Conservation (phyloP, 768 basidiomycete genomes). For the Fomitopsis serialis region DNA sequence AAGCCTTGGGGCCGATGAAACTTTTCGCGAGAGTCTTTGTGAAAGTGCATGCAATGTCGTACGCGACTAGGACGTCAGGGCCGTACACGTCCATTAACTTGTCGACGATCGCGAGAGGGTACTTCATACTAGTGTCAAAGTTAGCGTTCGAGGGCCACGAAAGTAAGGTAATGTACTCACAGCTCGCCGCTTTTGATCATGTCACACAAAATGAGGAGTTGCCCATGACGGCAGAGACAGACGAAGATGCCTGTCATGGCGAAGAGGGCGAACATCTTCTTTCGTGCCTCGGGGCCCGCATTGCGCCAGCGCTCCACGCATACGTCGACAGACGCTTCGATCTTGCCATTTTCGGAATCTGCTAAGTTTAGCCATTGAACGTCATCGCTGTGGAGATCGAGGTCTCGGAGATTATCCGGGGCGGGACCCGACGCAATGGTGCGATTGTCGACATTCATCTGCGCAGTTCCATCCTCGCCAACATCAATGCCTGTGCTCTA, state of each 20-base stretch:
- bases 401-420: too few species aligned
- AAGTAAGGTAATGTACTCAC: slow-evolving; percentile 10
- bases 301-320: slow-evolving; percentile 16
- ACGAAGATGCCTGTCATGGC: slow-evolving; percentile 17
- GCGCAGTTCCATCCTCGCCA: too few species aligned
- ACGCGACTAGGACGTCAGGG: slow-evolving; percentile 10
- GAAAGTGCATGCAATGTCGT: slow-evolving; percentile 25
- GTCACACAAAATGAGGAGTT: slow-evolving; percentile 14
- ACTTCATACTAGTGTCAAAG: slow-evolving; percentile 14
- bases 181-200: slow-evolving; percentile 24
- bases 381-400: too few species aligned
- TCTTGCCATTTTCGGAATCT: not conserved
- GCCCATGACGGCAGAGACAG: slow-evolving; percentile 16
- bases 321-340: not conserved
- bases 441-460: too few species aligned
- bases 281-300: slow-evolving; percentile 11
- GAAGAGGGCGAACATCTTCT: slow-evolving; percentile 19
- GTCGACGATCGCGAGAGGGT: slow-evolving; percentile 16
- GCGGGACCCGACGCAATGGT: too few species aligned
- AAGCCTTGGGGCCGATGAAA: slow-evolving; percentile 8
- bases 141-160: not conserved
- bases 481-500: too few species aligned
- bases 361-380: too few species aligned
- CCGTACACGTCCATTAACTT: slow-evolving; percentile 14
- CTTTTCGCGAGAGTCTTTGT: slow-evolving; percentile 10